phyloP scores from a whole-genome alignment of 108 stramenopile species.

The Nitzschia sp. region DNA sequence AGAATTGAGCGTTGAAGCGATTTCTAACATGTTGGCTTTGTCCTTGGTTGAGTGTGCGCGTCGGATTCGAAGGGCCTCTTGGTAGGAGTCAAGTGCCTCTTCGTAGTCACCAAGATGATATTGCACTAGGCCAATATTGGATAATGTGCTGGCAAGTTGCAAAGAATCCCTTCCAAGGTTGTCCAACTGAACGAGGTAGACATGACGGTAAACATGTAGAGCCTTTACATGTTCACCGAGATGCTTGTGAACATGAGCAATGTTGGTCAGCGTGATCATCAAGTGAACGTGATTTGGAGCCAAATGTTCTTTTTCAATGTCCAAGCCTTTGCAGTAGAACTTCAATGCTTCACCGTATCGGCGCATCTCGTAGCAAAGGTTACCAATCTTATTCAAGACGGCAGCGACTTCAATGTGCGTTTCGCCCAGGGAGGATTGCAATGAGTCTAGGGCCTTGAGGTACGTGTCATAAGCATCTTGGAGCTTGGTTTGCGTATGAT shows the following conservation, averaged over 20 bases:
- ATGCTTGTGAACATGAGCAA: constrained; percentile 42
- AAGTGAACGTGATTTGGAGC: constrained; percentile 50
- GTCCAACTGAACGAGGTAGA: constrained; percentile 33
- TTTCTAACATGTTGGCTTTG: constrained; percentile 49
- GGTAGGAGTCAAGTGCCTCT: constrained; percentile 55
- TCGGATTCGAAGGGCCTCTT: constrained; percentile 56
- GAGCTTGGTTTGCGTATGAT: constrained; percentile 41
- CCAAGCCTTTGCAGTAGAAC: constrained; percentile 50
- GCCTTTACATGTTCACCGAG: constrained; percentile 35
- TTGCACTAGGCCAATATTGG: constrained; percentile 57
- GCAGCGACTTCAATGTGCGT: constrained; percentile 59
- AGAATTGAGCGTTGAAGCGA: constrained; percentile 65
- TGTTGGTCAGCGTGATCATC: constrained; percentile 47
- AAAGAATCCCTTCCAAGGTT: constrained; percentile 30
- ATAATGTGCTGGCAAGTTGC: constrained; percentile 46
- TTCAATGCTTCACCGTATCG: constrained; percentile 47
- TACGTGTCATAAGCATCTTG: constrained; percentile 42
- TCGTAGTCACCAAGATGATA: constrained; percentile 44
- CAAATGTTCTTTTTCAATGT: constrained; percentile 47
- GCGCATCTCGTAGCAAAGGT: constrained; percentile 53
- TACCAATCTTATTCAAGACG: constrained; percentile 62
- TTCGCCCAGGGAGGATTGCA: constrained; percentile 36
- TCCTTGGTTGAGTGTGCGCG: constrained; percentile 37
- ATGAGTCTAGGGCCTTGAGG: constrained; percentile 29
- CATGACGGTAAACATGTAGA: constrained; percentile 42